Conservation (phyloP, 2,329 filamentous ascomycete genomes). For the Aspergillus piperis region DNA sequence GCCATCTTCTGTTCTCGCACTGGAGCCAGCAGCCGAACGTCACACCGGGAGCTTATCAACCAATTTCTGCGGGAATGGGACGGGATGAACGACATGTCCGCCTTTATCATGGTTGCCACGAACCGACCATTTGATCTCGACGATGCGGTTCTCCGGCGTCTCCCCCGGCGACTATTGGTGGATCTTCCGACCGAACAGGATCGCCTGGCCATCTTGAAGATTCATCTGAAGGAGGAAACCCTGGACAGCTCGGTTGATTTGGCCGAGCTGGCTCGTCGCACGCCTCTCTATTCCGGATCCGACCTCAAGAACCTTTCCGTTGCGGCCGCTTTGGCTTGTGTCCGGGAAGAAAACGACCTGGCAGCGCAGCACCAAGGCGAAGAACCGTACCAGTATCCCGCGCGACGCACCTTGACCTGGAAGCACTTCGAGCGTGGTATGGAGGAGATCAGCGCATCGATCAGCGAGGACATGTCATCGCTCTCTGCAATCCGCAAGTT, state of each 20-base stretch:
- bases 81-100: constrained; percentile 77
- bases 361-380: constrained; percentile 39
- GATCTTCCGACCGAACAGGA: constrained; percentile 51
- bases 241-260: constrained; percentile 46
- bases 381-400: constrained; percentile 63
- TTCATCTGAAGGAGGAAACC: constrained; percentile 52
- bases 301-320: constrained; percentile 56
- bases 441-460: constrained; percentile 85
- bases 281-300: constrained; percentile 54
- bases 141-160: constrained; percentile 53
- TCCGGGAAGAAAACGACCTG: constrained; percentile 49
- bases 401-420: constrained; percentile 64
- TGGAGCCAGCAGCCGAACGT: constrained; percentile 62
- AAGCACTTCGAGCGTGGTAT: constrained; percentile 84
- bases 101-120: constrained; percentile 98
- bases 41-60: constrained; percentile 88
- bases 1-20: constrained; percentile 81
- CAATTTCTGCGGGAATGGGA: constrained; percentile 98
- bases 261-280: constrained; percentile 46
- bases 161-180: constrained; percentile 52
- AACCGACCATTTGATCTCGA: constrained; percentile 95
- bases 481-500: constrained; percentile 88
- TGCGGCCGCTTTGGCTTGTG: constrained; percentile 52
- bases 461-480: constrained; percentile 89
- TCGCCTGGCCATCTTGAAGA: constrained; percentile 50